Evolutionary conservation across 1,139 yeast species (phyloP).

Genomic region (Arxiozyma slooffiae): DNA sequence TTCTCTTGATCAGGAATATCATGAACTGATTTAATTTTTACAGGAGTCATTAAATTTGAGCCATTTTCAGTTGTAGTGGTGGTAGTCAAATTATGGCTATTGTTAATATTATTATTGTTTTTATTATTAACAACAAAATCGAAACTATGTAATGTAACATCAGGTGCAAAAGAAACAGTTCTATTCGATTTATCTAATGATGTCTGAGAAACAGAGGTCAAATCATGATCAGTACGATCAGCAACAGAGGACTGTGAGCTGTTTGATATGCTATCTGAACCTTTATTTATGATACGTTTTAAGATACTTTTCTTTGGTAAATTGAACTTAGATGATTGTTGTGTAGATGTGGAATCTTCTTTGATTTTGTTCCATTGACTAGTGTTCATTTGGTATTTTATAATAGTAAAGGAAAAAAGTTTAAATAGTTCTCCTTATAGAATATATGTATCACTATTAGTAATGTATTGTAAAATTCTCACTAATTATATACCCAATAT

Average conservation of each 20-base stretch:
- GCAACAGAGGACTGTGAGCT: not conserved
- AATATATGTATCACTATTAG: too few relatives aligned
- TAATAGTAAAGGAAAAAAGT: too few relatives aligned
- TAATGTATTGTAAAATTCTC: not conserved
- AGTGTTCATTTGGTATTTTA: not conserved
- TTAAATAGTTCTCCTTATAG: too few relatives aligned
- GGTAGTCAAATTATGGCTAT: constrained; percentile 5
- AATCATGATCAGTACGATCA: not conserved
- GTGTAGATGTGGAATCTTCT: not conserved
- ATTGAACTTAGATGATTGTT: not conserved
- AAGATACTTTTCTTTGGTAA: not conserved
- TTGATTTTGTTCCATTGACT: not conserved
- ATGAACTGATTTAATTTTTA: not conserved
- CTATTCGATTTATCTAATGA: constrained; percentile 27
- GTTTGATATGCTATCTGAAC: not conserved
- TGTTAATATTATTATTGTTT: not conserved
- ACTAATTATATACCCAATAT: too few relatives aligned
- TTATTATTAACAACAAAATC: constrained; percentile 35
- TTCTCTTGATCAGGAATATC: not conserved
- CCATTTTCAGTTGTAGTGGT: constrained; percentile 7
- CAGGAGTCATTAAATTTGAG: constrained; percentile 22
- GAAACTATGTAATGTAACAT: constrained; percentile 61
- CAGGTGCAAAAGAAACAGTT: constrained; percentile 68
- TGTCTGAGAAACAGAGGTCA: not conserved
- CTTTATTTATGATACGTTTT: too few relatives aligned